A percentile compares a stretch with the other conserved stretches of the same genome.
These are phyloP conservation scores for Boletus holoroseus DNA, from an alignment of 1,284 basidiomycete species.

Conservation along the genomic window DNA sequence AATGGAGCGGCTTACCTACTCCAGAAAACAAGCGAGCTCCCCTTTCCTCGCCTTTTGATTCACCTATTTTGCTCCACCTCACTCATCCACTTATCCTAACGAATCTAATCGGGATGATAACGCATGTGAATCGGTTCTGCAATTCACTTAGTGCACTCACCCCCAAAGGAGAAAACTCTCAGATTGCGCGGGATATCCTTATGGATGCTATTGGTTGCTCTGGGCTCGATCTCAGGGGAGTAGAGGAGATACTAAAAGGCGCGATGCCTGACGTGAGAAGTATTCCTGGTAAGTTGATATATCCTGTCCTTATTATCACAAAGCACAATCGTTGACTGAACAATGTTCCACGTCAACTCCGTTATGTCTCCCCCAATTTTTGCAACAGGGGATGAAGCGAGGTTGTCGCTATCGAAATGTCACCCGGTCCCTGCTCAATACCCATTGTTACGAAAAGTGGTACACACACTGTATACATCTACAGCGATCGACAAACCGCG, in stretches of 20 bases:
- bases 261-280: slow-evolving; percentile 25
- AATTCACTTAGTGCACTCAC: slow-evolving; percentile 46
- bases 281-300: slow-evolving; percentile 19
- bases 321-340: neutral
- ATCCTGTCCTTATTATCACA: neutral
- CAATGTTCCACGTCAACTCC: neutral
- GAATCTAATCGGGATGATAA: slow-evolving; percentile 44
- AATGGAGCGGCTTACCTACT: slow-evolving; percentile 6
- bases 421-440: slow-evolving; percentile 45
- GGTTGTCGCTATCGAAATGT: slow-evolving; percentile 50
- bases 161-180: slow-evolving; percentile 52
- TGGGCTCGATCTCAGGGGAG: slow-evolving; percentile 51
- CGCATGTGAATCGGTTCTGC: slow-evolving; percentile 55
- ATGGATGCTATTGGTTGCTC: slow-evolving; percentile 58
- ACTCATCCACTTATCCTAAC: slow-evolving; percentile 55
- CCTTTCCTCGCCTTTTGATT: slow-evolving; percentile 22
- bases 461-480: slow-evolving; percentile 45
- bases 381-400: slow-evolving; percentile 43
- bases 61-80: slow-evolving; percentile 51
- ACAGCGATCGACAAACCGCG: slow-evolving; percentile 53
- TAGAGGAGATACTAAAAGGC: slow-evolving; percentile 46
- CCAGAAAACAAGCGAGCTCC: slow-evolving; percentile 18
- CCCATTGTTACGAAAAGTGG: slow-evolving; percentile 38
- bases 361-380: neutral
- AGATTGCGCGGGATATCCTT: slow-evolving; percentile 57